Conservation (phyloP, 2,329 filamentous ascomycete genomes). For the Biscogniauxia mediterranea region DNA sequence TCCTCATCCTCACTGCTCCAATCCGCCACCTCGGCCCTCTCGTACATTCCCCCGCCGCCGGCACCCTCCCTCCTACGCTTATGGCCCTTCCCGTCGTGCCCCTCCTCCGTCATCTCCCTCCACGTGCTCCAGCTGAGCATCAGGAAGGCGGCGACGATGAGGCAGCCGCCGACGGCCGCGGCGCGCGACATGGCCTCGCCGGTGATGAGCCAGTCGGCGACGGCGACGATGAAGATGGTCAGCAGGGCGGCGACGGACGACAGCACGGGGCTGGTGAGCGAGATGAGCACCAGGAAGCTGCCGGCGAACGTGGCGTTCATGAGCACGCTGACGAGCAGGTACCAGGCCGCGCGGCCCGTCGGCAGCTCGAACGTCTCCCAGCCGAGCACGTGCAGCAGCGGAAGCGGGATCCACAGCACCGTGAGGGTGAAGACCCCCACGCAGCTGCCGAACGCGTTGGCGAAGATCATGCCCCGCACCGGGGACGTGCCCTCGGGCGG, state of each 20-base stretch:
- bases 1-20: conserved; percentile 49
- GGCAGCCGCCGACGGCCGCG: conserved; percentile 74
- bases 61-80: too few species aligned
- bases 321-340: conserved; percentile 76
- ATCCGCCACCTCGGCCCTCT: conserved; percentile 33
- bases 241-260: conserved; percentile 89
- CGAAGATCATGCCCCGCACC: conserved; percentile 91
- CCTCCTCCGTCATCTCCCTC: conserved; percentile 85
- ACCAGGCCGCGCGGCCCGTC: conserved; percentile 71
- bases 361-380: conserved; percentile 84
- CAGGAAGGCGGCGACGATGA: conserved; percentile 88
- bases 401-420: conserved; percentile 90
- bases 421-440: conserved; percentile 83
- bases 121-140: conserved; percentile 90
- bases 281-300: conserved; percentile 89
- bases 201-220: conserved; percentile 85
- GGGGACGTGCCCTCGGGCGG: conserved; percentile 85
- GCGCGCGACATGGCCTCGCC: conserved; percentile 72
- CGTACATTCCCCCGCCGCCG: conserved; percentile 28
- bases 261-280: conserved; percentile 86
- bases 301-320: conserved; percentile 92
- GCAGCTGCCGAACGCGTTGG: conserved; percentile 84
- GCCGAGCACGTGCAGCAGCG: conserved; percentile 74
- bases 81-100: conserved; percentile 54
- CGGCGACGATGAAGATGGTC: conserved; percentile 93